These are phyloP conservation scores for Mucor lusitanicus DNA, from an alignment of 371 early-diverging fungal species.

Conservation along the genomic window DNA sequence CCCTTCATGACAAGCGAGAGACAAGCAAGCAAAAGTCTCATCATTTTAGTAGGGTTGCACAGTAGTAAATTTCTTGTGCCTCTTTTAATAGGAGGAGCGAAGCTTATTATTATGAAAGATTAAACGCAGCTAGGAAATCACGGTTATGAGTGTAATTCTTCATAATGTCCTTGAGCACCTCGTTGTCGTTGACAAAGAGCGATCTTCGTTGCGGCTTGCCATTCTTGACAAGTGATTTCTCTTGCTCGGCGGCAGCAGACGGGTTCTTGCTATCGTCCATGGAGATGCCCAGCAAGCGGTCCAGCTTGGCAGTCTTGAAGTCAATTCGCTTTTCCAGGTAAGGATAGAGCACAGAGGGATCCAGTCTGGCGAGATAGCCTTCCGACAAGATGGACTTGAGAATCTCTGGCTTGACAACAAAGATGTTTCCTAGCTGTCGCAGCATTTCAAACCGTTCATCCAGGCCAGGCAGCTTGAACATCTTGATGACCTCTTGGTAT, in stretches of 20 bases:
- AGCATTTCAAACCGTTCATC: conserved; percentile 89
- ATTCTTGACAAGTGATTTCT: conserved; percentile 1
- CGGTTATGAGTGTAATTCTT: conserved; percentile 35
- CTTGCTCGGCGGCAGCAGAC: conserved; percentile 16
- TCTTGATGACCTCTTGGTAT: conserved; percentile 84
- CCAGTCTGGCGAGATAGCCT: conserved; percentile 79
- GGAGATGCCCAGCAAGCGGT: conserved; percentile 55
- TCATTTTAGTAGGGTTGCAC: neutral
- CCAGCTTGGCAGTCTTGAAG: conserved; percentile 71
- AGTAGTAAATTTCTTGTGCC: neutral
- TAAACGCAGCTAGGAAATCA: conserved; percentile 46
- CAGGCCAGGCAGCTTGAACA: conserved; percentile 75
- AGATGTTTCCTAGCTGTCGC: conserved; percentile 91
- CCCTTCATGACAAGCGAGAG: neutral
- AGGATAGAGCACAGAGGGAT: conserved; percentile 74
- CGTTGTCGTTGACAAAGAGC: conserved; percentile 51
- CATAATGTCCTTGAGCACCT: conserved; percentile 48
- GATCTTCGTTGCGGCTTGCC: conserved; percentile 40
- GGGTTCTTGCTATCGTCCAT: conserved; percentile 24
- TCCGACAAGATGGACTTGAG: conserved; percentile 84
- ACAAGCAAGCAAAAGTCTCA: neutral
- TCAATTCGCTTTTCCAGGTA: conserved; percentile 91
- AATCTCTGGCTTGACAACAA: conserved; percentile 88
- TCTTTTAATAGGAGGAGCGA: neutral
- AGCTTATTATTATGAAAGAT: conserved; percentile 16